These are phyloP conservation scores for Lophium mytilinum DNA, from an alignment of 495 filamentous ascomycete species.

Conservation along the genomic window DNA sequence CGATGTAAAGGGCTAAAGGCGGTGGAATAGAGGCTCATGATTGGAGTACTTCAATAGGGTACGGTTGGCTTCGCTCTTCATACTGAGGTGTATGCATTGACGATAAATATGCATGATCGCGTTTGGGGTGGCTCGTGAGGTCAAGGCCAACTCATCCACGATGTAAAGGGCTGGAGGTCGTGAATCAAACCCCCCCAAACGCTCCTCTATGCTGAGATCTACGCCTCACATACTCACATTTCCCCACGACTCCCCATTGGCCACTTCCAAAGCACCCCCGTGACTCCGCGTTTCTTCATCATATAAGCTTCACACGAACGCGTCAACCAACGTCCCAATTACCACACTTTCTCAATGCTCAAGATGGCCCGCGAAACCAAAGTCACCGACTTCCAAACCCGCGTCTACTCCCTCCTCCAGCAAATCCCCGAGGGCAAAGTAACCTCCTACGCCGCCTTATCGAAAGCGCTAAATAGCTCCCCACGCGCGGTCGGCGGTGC, in stretches of 20 bases:
- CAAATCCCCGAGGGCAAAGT: constrained; percentile 63
- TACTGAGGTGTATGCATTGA: too few species aligned
- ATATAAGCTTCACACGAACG: background rate
- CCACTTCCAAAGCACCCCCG: constrained; percentile 2
- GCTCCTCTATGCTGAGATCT: too few species aligned
- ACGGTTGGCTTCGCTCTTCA: too few species aligned
- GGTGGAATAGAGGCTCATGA: too few species aligned
- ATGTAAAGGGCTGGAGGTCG: too few species aligned
- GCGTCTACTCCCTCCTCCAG: constrained; percentile 57
- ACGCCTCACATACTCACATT: too few species aligned
- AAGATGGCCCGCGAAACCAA: constrained; percentile 19
- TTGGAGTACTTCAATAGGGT: too few species aligned
- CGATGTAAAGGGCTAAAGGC: too few species aligned
- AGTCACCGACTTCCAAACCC: constrained; percentile 31
- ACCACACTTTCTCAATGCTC: background rate
- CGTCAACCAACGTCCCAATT: background rate
- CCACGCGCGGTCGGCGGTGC: constrained; percentile 76
- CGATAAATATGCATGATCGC: too few species aligned
- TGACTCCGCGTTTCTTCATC: background rate
- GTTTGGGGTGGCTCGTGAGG: too few species aligned
- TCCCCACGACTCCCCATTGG: background rate
- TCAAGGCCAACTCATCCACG: too few species aligned
- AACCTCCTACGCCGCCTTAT: constrained; percentile 65
- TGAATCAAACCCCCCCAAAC: too few species aligned
- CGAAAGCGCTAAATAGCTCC: constrained; percentile 56